Evolutionary conservation across 164 flowering plant species (phyloP).

Genomic region (Akebia trifoliata): DNA sequence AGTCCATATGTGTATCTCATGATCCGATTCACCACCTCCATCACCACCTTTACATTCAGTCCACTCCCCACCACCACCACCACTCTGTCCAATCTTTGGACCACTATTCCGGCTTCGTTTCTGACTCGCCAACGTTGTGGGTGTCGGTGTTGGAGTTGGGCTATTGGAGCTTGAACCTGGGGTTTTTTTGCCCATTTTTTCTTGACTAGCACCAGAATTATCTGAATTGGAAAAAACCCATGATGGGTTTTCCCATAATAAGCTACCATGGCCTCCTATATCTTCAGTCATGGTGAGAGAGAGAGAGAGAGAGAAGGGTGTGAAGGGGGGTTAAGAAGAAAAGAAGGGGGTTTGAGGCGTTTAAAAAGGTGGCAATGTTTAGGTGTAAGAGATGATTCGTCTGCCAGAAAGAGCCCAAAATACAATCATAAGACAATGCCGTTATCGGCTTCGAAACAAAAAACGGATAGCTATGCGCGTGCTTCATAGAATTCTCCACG

Average conservation of each 20-base stretch:
- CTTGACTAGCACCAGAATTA: conserved; percentile 21
- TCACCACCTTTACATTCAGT: conserved; percentile 11
- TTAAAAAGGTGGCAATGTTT: conserved; percentile 29
- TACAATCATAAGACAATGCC: conserved; percentile 65
- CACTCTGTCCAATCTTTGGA: conserved; percentile 5
- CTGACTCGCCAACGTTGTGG: conserved; percentile 1
- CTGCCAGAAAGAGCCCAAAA: conserved; percentile 44
- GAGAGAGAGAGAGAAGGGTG: conserved; percentile 10
- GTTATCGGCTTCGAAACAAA: conserved; percentile 49
- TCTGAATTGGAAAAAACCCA: conserved; percentile 43
- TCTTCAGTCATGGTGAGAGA: conserved; percentile 28
- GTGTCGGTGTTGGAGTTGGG: conserved; percentile 10
- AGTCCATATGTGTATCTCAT: conserved; percentile 74
- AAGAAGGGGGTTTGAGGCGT: conserved; percentile 12
- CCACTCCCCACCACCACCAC: conserved; percentile 16
- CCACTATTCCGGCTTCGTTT: conserved; percentile 18
- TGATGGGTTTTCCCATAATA: conserved; percentile 29
- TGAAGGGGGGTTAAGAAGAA: background rate
- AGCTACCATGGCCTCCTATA: conserved; percentile 16
- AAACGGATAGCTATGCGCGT: conserved; percentile 33
- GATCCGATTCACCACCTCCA: conserved; percentile 51
- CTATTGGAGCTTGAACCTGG: conserved; percentile 19
- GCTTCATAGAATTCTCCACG: conserved; percentile 17
- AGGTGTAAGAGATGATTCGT: conserved; percentile 18
- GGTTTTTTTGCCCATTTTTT: background rate